A percentile compares a stretch with the other conserved stretches of the same genome.
phyloP scores from a whole-genome alignment of 2,329 filamentous ascomycete genomes.

The Periconia sp. region DNA sequence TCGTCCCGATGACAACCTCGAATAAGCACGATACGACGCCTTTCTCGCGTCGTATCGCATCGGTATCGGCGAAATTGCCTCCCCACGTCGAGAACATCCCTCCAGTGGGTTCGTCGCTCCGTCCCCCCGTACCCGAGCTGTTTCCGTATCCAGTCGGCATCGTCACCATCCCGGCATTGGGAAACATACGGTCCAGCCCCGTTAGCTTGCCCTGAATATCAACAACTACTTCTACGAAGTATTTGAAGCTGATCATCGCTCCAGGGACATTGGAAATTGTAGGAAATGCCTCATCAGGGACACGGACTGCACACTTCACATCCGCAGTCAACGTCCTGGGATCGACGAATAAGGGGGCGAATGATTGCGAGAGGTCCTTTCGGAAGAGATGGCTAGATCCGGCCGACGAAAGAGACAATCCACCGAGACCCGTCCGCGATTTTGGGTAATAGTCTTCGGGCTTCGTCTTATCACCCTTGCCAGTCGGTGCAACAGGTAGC shows the following conservation, averaged over 20 bases:
- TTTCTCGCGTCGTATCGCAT: slow-evolving; percentile 84
- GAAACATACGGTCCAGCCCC: slow-evolving; percentile 71
- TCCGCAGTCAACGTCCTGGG: slow-evolving; percentile 77
- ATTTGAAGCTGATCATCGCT: slow-evolving; percentile 93
- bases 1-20: slow-evolving; percentile 85
- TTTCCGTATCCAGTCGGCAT: slow-evolving; percentile 50
- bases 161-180: slow-evolving; percentile 60
- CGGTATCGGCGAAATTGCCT: slow-evolving; percentile 83
- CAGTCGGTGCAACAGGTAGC: slow-evolving; percentile 65
- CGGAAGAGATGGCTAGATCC: slow-evolving; percentile 92
- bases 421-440: slow-evolving; percentile 84
- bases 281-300: slow-evolving; percentile 90
- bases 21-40: slow-evolving; percentile 88
- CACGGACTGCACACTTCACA: slow-evolving; percentile 80
- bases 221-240: slow-evolving; percentile 90
- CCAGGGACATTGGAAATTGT: slow-evolving; percentile 90
- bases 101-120: slow-evolving; percentile 45
- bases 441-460: slow-evolving; percentile 87
- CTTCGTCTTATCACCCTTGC: slow-evolving; percentile 71
- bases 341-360: slow-evolving; percentile 87
- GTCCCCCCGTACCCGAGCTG: slow-evolving; percentile 36
- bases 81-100: slow-evolving; percentile 62
- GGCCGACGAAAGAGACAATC: slow-evolving; percentile 83
- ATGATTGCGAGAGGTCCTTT: slow-evolving; percentile 89
- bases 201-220: slow-evolving; percentile 88